These are phyloP conservation scores for Aulographum hederae DNA, from an alignment of 2,329 filamentous ascomycete genomes.

Conservation along the genomic window DNA sequence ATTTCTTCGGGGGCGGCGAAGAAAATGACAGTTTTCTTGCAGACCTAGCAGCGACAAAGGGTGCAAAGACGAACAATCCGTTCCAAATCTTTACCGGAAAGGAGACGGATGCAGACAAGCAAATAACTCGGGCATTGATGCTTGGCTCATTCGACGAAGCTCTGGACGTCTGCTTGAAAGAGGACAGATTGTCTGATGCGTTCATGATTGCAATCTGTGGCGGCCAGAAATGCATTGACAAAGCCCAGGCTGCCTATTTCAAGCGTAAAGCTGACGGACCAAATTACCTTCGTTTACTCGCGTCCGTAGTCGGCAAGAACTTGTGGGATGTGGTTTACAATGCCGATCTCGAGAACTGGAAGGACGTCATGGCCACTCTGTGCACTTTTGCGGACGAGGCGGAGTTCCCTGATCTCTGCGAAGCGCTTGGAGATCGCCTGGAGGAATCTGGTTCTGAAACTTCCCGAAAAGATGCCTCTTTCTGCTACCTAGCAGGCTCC, in stretches of 20 bases:
- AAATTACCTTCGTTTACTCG: slow-evolving; percentile 79
- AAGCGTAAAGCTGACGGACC: slow-evolving; percentile 65
- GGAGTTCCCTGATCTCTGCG: slow-evolving; percentile 89
- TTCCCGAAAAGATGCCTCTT: slow-evolving; percentile 70
- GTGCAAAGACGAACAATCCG: slow-evolving; percentile 80
- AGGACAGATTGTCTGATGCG: slow-evolving; percentile 83
- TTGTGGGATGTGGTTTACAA: slow-evolving; percentile 98
- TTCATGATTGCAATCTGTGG: slow-evolving; percentile 97
- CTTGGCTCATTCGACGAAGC: slow-evolving; percentile 82
- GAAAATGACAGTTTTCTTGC: slow-evolving; percentile 77
- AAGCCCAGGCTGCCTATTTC: slow-evolving; percentile 82
- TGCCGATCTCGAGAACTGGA: slow-evolving; percentile 83
- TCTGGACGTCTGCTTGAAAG: slow-evolving; percentile 71
- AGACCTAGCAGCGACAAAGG: slow-evolving; percentile 71
- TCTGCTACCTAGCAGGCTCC: slow-evolving; percentile 90
- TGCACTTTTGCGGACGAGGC: slow-evolving; percentile 87
- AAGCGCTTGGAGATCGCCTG: slow-evolving; percentile 82
- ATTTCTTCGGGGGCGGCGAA: slow-evolving; percentile 53
- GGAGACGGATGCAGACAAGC: slow-evolving; percentile 71
- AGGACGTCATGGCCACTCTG: slow-evolving; percentile 85
- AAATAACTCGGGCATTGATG: slow-evolving; percentile 74
- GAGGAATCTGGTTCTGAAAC: slow-evolving; percentile 43
- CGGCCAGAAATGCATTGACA: slow-evolving; percentile 81
- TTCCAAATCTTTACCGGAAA: slow-evolving; percentile 75
- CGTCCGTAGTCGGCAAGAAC: slow-evolving; percentile 88